Evolutionary conservation across 306 rosid genomes (phyloP).

Genomic region (Cucumis cinereus): DNA sequence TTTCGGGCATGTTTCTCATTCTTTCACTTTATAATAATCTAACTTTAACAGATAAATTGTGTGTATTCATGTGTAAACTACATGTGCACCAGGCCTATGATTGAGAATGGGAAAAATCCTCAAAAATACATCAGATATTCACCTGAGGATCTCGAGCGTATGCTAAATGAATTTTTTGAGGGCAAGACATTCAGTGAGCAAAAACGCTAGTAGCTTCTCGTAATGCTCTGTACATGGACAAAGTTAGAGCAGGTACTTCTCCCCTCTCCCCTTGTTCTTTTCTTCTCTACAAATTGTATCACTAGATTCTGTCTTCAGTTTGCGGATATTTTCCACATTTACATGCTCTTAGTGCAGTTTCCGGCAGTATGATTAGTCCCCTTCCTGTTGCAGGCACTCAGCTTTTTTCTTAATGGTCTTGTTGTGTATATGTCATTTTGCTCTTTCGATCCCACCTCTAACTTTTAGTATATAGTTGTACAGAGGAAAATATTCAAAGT

Average conservation of each 20-base stretch:
- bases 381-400: neutral
- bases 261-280: neutral
- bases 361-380: neutral
- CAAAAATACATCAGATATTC: slow-evolving; percentile 50
- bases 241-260: slow-evolving; percentile 3
- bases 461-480: neutral
- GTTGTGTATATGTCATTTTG: neutral
- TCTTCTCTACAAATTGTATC: slow-evolving; percentile 4
- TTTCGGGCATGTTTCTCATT: slow-evolving; percentile 43
- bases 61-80: neutral
- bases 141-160: slow-evolving; percentile 67
- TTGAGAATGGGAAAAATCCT: slow-evolving; percentile 81
- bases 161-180: slow-evolving; percentile 81
- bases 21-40: neutral
- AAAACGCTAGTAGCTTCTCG: slow-evolving; percentile 39
- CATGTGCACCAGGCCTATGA: slow-evolving; percentile 56
- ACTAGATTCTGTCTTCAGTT: neutral
- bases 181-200: slow-evolving; percentile 77
- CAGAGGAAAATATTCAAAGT: neutral
- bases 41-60: neutral
- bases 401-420: neutral
- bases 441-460: neutral
- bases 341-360: neutral
- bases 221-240: neutral
- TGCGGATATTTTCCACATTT: neutral